Evolutionary conservation across 2,329 filamentous ascomycete species (phyloP).

Genomic region (Tolypocladium ophioglossoides): DNA sequence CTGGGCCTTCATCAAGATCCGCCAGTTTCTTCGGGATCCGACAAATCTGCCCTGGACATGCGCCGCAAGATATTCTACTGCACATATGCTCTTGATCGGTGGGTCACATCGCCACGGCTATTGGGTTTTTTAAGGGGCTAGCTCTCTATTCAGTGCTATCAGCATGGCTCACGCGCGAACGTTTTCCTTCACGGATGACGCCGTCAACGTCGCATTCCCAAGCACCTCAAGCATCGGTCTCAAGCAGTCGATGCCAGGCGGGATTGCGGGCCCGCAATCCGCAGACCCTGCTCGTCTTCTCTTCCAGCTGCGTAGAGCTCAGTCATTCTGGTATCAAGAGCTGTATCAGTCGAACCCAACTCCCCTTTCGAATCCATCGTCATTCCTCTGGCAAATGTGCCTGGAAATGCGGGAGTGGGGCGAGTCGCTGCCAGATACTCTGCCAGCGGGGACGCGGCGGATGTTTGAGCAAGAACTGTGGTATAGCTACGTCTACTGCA

Average conservation of each 20-base stretch:
- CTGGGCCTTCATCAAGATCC: slow-evolving; percentile 90
- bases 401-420: slow-evolving; percentile 73
- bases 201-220: slow-evolving; percentile 71
- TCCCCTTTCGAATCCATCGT: slow-evolving; percentile 56
- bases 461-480: slow-evolving; percentile 81
- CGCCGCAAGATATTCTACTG: slow-evolving; percentile 82
- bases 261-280: slow-evolving; percentile 34
- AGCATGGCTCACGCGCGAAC: slow-evolving; percentile 80
- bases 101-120: slow-evolving; percentile 12
- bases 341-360: slow-evolving; percentile 70
- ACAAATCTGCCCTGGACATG: slow-evolving; percentile 62
- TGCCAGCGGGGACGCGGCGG: slow-evolving; percentile 55
- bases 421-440: slow-evolving; percentile 57
- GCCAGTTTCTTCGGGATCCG: slow-evolving; percentile 54
- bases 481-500: slow-evolving; percentile 84
- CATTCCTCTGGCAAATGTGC: slow-evolving; percentile 67
- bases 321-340: slow-evolving; percentile 84
- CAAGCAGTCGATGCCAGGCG: slow-evolving; percentile 28
- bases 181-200: slow-evolving; percentile 90
- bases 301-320: slow-evolving; percentile 72
- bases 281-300: slow-evolving; percentile 65
- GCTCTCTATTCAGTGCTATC: slow-evolving; percentile 49
- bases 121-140: slow-evolving; percentile 5
- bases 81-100: slow-evolving; percentile 83
- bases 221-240: slow-evolving; percentile 33